A percentile compares a stretch with the other conserved stretches of the same genome.
phyloP scores from a whole-genome alignment of 305 asterid species.

The Rubia tinctorum region DNA sequence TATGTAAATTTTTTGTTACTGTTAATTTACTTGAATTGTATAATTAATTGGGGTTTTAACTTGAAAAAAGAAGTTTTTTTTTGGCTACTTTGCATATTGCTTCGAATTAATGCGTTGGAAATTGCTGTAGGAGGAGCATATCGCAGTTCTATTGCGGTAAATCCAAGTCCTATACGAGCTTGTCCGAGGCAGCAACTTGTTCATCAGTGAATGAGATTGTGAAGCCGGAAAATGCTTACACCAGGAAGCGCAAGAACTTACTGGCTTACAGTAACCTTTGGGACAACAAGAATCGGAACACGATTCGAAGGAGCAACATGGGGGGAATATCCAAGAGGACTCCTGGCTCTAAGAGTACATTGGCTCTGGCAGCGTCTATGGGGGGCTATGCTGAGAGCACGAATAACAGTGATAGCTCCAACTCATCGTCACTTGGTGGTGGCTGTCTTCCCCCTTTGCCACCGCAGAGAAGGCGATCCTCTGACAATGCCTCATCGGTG shows the following conservation, averaged over 20 bases:
- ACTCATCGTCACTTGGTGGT: constrained; percentile 49
- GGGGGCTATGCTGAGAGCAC: constrained; percentile 46
- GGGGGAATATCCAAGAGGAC: constrained; percentile 62
- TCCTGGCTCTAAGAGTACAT: constrained; percentile 49
- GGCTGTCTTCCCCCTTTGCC: constrained; percentile 74
- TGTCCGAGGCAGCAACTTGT: constrained; percentile 54
- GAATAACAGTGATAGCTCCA: constrained; percentile 43
- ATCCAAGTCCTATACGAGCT: constrained; percentile 77
- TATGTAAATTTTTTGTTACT: constrained; percentile 19
- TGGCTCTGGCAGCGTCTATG: constrained; percentile 44
- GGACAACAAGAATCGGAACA: constrained; percentile 46
- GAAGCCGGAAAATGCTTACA: constrained; percentile 69
- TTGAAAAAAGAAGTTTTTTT: not conserved
- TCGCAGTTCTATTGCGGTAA: constrained; percentile 55
- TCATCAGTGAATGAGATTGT: constrained; percentile 62
- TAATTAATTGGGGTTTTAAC: not conserved
- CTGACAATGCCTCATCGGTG: constrained; percentile 15
- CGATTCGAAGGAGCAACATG: constrained; percentile 29
- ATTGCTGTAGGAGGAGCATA: constrained; percentile 61
- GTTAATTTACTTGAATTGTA: not conserved
- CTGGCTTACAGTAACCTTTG: constrained; percentile 43
- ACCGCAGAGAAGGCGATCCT: constrained; percentile 44
- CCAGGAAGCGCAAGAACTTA: constrained; percentile 56
- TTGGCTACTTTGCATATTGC: not conserved
- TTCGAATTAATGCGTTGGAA: not conserved